A percentile compares a stretch with the other conserved stretches of the same genome.
These are phyloP conservation scores for Flaveria floridana DNA, from an alignment of 140 eudicot species.

Conservation along the genomic window DNA sequence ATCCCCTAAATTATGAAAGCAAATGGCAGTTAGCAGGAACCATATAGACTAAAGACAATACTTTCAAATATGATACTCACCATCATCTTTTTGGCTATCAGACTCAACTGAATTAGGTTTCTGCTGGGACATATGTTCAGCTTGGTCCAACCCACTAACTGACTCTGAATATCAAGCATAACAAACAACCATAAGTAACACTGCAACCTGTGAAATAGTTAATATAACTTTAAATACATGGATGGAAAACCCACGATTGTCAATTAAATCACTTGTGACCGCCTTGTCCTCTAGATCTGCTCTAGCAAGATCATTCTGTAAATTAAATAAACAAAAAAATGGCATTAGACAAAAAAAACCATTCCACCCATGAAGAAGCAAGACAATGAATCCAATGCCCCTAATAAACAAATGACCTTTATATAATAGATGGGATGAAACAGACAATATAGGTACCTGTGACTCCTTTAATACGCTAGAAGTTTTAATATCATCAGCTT, in stretches of 20 bases:
- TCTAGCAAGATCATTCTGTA: conserved; percentile 37
- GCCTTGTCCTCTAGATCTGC: conserved; percentile 44
- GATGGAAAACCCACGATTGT: conserved; percentile 55
- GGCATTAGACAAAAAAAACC: neutral
- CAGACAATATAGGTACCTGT: conserved; percentile 34
- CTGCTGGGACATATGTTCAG: conserved; percentile 55
- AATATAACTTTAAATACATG: neutral
- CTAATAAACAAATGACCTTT: neutral
- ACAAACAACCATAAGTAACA: conserved; percentile 16
- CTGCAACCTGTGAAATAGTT: conserved; percentile 3
- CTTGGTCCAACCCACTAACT: conserved; percentile 66
- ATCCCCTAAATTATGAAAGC: conserved; percentile 48
- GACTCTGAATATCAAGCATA: conserved; percentile 47
- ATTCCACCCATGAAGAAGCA: neutral
- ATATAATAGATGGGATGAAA: neutral
- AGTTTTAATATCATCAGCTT: conserved; percentile 43
- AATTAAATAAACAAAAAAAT: conserved; percentile 8
- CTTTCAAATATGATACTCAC: conserved; percentile 45
- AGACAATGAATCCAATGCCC: neutral
- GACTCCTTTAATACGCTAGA: conserved; percentile 36
- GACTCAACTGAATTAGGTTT: conserved; percentile 63
- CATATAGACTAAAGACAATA: neutral
- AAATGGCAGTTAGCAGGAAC: conserved; percentile 18
- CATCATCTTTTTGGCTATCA: conserved; percentile 71
- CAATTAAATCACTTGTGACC: conserved; percentile 43